phyloP scores from a whole-genome alignment of 805 yeast genomes.

The Pichia manshurica region DNA sequence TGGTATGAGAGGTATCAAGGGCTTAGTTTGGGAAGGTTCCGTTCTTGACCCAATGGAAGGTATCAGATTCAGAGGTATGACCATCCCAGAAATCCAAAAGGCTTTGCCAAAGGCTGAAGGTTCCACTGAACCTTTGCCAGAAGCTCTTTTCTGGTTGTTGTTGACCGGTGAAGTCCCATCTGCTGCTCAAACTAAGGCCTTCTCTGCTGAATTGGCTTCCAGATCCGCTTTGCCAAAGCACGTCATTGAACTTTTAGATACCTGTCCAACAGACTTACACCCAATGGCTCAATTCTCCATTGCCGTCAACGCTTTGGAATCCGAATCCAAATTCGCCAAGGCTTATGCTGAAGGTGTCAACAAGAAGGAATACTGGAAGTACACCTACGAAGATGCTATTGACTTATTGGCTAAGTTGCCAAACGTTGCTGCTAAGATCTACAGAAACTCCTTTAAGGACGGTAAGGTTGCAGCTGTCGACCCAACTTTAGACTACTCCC shows the following conservation, averaged over 20 bases:
- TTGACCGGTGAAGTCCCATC: conserved; percentile 82
- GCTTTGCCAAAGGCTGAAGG: conserved; percentile 72
- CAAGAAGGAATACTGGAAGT: conserved; percentile 81
- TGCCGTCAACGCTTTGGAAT: conserved; percentile 75
- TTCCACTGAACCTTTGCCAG: conserved; percentile 64
- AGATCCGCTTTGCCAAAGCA: conserved; percentile 75
- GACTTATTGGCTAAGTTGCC: conserved; percentile 80
- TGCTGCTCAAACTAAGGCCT: conserved; percentile 60
- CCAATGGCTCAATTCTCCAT: conserved; percentile 90
- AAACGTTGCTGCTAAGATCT: conserved; percentile 73
- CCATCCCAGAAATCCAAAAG: conserved; percentile 72
- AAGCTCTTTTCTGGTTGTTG: conserved; percentile 75
- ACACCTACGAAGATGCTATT: conserved; percentile 74
- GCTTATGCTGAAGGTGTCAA: conserved; percentile 80
- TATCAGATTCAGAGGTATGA: conserved; percentile 78
- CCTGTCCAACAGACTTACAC: conserved; percentile 69
- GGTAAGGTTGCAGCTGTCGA: conserved; percentile 56
- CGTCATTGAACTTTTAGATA: conserved; percentile 65
- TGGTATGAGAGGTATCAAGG: conserved; percentile 87
- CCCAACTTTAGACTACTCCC: conserved; percentile 59
- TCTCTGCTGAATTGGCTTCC: conserved; percentile 72
- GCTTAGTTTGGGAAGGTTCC: conserved; percentile 85
- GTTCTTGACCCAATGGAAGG: conserved; percentile 82
- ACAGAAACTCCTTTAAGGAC: conserved; percentile 79
- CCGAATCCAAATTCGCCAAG: conserved; percentile 77